Conservation (phyloP, 164 flowering plant genomes). For the Macadamia tetraphylla region DNA sequence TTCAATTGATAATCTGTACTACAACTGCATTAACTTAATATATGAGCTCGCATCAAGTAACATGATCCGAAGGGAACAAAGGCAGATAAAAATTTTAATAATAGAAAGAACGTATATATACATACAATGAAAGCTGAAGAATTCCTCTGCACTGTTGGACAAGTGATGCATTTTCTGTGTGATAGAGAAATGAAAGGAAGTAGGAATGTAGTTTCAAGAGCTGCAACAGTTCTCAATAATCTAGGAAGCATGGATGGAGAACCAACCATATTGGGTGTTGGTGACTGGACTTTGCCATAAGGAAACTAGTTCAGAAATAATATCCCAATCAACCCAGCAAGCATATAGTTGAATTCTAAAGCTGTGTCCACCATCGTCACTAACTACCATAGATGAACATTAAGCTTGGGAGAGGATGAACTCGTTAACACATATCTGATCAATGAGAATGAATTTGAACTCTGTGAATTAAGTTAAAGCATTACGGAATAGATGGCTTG, state of each 20-base stretch:
- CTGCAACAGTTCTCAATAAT: not conserved
- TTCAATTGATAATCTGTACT: too few species aligned
- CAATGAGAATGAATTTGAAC: conserved; percentile 1
- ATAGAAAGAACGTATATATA: not conserved
- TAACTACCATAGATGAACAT: conserved; percentile 1
- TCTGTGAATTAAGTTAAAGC: not conserved
- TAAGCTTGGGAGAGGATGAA: not conserved
- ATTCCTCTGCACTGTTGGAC: not conserved
- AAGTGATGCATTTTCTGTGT: not conserved
- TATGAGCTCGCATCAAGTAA: too few species aligned
- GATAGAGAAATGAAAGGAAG: not conserved
- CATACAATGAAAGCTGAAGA: not conserved
- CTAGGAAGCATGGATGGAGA: not conserved
- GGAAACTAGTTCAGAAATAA: not conserved
- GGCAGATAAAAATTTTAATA: not conserved
- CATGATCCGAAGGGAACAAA: not conserved
- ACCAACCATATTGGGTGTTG: not conserved
- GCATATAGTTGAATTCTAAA: not conserved
- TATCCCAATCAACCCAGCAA: not conserved
- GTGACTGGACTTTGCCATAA: not conserved
- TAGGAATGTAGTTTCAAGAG: not conserved
- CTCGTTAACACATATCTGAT: not conserved
- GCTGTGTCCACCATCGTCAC: not conserved
- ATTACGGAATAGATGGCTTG: conserved; percentile 33
- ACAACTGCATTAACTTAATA: too few species aligned